Conservation (phyloP, 1,284 basidiomycete species). For the Serendipita sp. region DNA sequence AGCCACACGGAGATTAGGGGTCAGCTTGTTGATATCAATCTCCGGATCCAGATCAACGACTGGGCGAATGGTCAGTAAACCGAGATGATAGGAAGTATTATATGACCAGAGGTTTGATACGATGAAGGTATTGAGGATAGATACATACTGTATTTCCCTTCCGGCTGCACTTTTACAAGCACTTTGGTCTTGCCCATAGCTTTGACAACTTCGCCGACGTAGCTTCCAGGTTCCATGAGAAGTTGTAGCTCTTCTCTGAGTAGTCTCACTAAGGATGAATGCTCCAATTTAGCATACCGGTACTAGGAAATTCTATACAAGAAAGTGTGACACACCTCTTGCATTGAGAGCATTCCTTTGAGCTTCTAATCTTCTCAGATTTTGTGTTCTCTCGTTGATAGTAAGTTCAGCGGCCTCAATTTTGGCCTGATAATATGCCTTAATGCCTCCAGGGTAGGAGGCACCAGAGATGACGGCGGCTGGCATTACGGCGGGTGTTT, state of each 20-base stretch:
- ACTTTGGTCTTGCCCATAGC: conserved; percentile 99
- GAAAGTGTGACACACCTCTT: conserved; percentile 43
- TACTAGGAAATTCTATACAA: not conserved
- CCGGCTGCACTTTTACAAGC: conserved; percentile 94
- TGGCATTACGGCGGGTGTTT: conserved; percentile 5
- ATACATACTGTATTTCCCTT: conserved; percentile 86
- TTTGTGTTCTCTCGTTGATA: conserved; percentile 95
- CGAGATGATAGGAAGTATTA: not conserved
- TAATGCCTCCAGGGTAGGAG: conserved; percentile 40
- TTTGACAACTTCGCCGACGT: conserved; percentile 96
- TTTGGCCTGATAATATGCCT: conserved; percentile 91
- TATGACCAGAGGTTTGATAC: not conserved
- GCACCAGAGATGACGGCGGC: conserved; percentile 1
- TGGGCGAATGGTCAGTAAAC: conserved; percentile 20
- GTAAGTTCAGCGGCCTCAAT: conserved; percentile 84
- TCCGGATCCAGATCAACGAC: conserved; percentile 90
- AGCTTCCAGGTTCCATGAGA: conserved; percentile 90
- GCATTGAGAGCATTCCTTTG: conserved; percentile 95
- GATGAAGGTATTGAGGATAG: not conserved
- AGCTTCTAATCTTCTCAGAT: conserved; percentile 86
- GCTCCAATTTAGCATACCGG: not conserved
- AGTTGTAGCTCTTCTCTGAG: conserved; percentile 90
- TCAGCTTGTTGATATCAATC: conserved; percentile 71
- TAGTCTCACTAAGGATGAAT: conserved; percentile 46
- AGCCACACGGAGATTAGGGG: conserved; percentile 82